Percentiles rank a stretch among this genome's conserved stretches.
phyloP scores from a whole-genome alignment of 306 rosid species.

The Citrullus amarus region DNA sequence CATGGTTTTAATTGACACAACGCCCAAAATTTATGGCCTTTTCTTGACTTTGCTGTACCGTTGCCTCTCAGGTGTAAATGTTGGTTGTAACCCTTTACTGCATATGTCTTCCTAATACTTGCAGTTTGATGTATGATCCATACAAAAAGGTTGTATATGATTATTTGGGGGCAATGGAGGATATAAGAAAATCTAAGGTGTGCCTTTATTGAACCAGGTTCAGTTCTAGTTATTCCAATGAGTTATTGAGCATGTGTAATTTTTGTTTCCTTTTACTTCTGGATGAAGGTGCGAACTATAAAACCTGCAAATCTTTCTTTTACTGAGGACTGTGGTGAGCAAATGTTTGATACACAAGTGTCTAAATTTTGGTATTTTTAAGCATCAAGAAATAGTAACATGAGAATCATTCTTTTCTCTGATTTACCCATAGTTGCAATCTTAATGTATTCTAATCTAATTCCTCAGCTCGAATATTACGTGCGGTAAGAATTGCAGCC shows the following conservation, averaged over 20 bases:
- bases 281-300: slow-evolving; percentile 22
- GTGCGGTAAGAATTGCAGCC: slow-evolving; percentile 28
- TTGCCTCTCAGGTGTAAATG: not conserved
- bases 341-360: not conserved
- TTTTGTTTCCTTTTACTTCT: slow-evolving; percentile 9
- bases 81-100: not conserved
- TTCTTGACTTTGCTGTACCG: not conserved
- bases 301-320: slow-evolving; percentile 26
- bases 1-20: too few species aligned
- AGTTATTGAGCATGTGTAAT: slow-evolving; percentile 6
- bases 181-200: slow-evolving; percentile 28
- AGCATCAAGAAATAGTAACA: not conserved
- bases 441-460: slow-evolving; percentile 4
- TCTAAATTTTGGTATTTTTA: not conserved
- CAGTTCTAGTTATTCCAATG: not conserved
- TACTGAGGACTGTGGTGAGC: slow-evolving; percentile 30
- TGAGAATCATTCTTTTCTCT: not conserved
- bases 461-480: slow-evolving; percentile 25
- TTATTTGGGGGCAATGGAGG: slow-evolving; percentile 24
- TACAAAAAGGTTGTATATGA: slow-evolving; percentile 23
- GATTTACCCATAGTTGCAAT: not conserved
- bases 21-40: too few species aligned
- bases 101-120: not conserved
- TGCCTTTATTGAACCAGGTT: slow-evolving; percentile 2
- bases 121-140: slow-evolving; percentile 32